Base-by-base conservation (phyloP, 805 yeast genomes). In the Zygoascus biomembranicola region DNA sequence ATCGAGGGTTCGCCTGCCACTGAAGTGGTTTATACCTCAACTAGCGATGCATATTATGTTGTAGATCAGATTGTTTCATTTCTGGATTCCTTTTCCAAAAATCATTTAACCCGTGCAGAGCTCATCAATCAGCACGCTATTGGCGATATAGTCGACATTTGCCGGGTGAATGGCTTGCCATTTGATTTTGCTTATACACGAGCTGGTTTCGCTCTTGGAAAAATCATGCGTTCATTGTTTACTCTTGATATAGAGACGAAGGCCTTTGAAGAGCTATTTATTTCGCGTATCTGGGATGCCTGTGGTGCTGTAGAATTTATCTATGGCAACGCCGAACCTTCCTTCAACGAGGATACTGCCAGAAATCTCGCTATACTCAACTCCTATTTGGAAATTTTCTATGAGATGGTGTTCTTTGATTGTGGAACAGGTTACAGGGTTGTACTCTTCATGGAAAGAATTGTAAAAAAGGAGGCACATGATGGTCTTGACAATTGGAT, bases 31-130 rank as follows among this genome's bases (percentile, higher is more conserved):
- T 11, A 19, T 10, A n/a, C 26, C 1, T 32, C 47, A 18, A 37
- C 46, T 6, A 41, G 13, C 20, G 44, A 42, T 18, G 26, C 44
- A 3, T 42, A 42, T 9, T 42, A 42, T 19, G 51, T 54, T 14
- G 28, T 61, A 14, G 51, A 46, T 23, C 53, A 59, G 41, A 50
- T 60, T 23, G 52, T 54, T 5, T 44, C 56, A 8, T 67, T 68
- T 50, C 55, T 66, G 19, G 71, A 67, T 31, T 60, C 65, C 1
- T 55, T 67, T 20, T 52, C 65, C 39, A 65, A 64, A 47, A 67
- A 67, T 52, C 61, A 58, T 23, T 37, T 56, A n/a, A 62, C 63
- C 26, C 55, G 63, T 42, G 59, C 55, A 28, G 64, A 62, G 51
- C 64, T 67, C 42, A 63, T 64, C 32, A 59, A 59, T 49, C 61